These are phyloP conservation scores for Candida xyloterini DNA, from an alignment of 805 yeast species.

Conservation along the genomic window DNA sequence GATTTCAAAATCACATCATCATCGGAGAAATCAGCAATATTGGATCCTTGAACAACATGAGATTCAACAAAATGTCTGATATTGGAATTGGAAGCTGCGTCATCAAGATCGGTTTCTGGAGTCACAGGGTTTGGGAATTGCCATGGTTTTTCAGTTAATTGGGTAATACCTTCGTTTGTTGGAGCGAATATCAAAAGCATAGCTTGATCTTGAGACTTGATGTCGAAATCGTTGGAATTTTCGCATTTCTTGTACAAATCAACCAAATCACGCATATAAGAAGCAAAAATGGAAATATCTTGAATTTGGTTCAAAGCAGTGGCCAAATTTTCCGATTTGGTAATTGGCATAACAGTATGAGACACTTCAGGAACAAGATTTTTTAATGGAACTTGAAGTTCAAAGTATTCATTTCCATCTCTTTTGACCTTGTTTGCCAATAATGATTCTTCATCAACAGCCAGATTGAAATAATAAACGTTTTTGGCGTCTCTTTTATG, in stretches of 20 bases:
- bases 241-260: conserved; percentile 49
- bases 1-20: conserved; percentile 31
- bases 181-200: conserved; percentile 68
- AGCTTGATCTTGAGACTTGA: conserved; percentile 20
- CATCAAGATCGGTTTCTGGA: conserved; percentile 42
- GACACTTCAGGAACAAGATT: conserved; percentile 2
- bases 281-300: conserved; percentile 60
- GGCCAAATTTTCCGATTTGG: conserved; percentile 29
- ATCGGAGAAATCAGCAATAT: conserved; percentile 20
- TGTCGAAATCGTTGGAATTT: conserved; percentile 19
- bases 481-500: conserved; percentile 15
- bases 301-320: conserved; percentile 38
- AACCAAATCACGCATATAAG: conserved; percentile 64
- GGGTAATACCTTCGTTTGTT: conserved; percentile 54
- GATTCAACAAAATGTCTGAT: conserved; percentile 56
- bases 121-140: conserved; percentile 60
- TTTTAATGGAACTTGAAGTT: conserved; percentile 6
- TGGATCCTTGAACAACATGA: conserved; percentile 48
- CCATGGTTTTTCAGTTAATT: conserved; percentile 68
- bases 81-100: conserved; percentile 48
- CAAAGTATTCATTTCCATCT: conserved; percentile 7
- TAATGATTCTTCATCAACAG: conserved; percentile 7
- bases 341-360: conserved; percentile 27
- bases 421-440: conserved; percentile 4
- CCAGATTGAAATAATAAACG: conserved; percentile 2